phyloP scores from a whole-genome alignment of 2,329 filamentous ascomycete genomes.

The Sphaerostilbella broomeana region DNA sequence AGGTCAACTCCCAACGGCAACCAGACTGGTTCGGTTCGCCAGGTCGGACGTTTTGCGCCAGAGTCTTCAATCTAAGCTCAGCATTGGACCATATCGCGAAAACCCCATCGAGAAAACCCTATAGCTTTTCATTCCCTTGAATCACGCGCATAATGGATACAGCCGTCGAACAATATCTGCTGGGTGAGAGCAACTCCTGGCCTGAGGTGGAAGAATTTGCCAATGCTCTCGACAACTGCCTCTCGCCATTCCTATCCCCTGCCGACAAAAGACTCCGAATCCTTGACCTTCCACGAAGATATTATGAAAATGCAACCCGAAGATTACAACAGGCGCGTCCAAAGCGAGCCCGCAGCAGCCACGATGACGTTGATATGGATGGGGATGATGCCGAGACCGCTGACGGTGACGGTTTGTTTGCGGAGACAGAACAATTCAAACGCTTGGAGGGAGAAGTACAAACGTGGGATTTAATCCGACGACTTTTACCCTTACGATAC shows the following conservation, averaged over 20 bases:
- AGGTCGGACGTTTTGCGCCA: constrained; percentile 5
- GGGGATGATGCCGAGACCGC: constrained; percentile 43
- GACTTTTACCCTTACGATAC: constrained; percentile 67
- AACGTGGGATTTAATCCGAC: constrained; percentile 80
- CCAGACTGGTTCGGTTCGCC: constrained; percentile 1
- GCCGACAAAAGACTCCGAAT: constrained; percentile 57
- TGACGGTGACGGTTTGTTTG: constrained; percentile 19
- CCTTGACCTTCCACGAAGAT: constrained; percentile 53
- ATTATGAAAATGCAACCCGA: constrained; percentile 48
- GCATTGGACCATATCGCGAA: no score
- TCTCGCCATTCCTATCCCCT: constrained; percentile 40
- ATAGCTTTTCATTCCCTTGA: neutral
- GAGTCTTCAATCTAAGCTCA: no score
- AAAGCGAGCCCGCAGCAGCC: constrained; percentile 23
- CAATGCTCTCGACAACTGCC: constrained; percentile 70
- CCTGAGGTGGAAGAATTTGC: constrained; percentile 85
- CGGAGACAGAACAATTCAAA: constrained; percentile 26
- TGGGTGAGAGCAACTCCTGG: constrained; percentile 52
- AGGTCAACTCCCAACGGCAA: constrained; percentile 8
- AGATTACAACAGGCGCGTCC: constrained; percentile 27
- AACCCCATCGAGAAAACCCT: neutral
- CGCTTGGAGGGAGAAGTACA: constrained; percentile 76
- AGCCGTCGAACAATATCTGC: constrained; percentile 21
- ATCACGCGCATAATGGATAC: constrained; percentile 16
- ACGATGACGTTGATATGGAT: constrained; percentile 50